Evolutionary conservation across 768 basidiomycete genomes (phyloP).

Genomic region (Mycena galopus): DNA sequence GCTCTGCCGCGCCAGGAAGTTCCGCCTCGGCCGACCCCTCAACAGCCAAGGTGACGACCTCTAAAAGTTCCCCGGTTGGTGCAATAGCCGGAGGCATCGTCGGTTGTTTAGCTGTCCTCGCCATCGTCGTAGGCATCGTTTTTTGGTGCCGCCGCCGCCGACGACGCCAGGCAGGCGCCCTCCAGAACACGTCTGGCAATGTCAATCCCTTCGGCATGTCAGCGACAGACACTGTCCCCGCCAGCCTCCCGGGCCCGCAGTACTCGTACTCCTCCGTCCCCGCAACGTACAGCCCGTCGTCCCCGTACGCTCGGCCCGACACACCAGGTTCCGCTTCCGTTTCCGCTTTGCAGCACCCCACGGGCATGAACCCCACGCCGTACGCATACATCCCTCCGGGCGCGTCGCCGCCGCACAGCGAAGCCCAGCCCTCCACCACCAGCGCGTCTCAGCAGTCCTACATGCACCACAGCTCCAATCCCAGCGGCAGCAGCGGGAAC

Average conservation of each 20-base stretch:
- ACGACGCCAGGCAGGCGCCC: not conserved
- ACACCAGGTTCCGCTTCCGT: too few relatives aligned
- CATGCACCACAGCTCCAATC: not conserved
- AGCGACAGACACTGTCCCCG: not conserved
- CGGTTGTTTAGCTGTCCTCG: constrained; percentile 23
- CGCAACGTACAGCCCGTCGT: not conserved
- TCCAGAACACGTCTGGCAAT: constrained; percentile 5
- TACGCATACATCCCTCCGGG: constrained; percentile 14
- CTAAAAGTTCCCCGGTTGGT: constrained; percentile 23
- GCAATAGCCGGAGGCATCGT: constrained; percentile 40
- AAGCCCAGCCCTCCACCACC: not conserved
- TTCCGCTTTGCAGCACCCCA: not conserved
- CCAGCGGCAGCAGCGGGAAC: constrained; percentile 4
- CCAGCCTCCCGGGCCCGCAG: constrained; percentile 4
- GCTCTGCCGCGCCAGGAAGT: not conserved
- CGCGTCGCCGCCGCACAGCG: not conserved
- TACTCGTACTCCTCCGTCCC: constrained; percentile 16
- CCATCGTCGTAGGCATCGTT: constrained; percentile 17
- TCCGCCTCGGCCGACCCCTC: constrained; percentile 1
- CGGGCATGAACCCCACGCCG: not conserved
- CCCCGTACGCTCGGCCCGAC: too few relatives aligned
- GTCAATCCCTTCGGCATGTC: constrained; percentile 13
- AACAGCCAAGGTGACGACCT: constrained; percentile 6
- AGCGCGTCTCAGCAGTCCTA: not conserved
- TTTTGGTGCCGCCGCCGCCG: constrained; percentile 32